Evolutionary conservation across 75 land plant species (phyloP), one percentile per base, ranked within the genome.

Genomic region (Pinus taeda): DNA sequence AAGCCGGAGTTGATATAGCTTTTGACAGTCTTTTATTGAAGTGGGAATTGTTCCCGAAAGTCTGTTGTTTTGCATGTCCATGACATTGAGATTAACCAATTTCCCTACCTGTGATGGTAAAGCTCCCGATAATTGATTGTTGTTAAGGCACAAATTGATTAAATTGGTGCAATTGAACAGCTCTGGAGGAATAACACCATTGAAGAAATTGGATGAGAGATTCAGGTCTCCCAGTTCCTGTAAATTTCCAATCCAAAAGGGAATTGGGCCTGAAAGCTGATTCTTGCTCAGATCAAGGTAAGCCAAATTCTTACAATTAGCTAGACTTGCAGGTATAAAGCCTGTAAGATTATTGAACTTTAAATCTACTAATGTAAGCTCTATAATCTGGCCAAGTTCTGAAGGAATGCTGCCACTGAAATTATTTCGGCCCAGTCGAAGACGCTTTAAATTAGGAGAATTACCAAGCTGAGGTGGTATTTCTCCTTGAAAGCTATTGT

Each of bases 331-430:
- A 39, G 81, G 81, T 6, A 94, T 45, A 42, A 67, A 60, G 12
- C 93, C 95, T 12, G 74, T 74, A 11, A 95, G 73, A 15, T 82
- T 49, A 74, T 95, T 95, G 72, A 21, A 69, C 17, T 88, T 85
- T n/a, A 92, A 66, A 81, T 92, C 94, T 45, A 92, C 82, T 36
- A 86, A 75, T 22, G 30, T 60, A 13, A 90, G 78, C 76, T 79
- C 77, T 57, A 71, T 75, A 20, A 89, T 78, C 22, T 78, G 77
- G 79, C 89, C 86, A 17, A 91, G 74, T 61, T 76, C 76, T 26
- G 79, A 59, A n/a, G 98, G 96, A 57, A 95, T 88, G 22, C 57
- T 53, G 13, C 94, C 98, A 20, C 72, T 73, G 22, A 95, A 85
- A 24, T 22, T 65, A 75, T 95, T 95, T 22, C 76, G 17, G 26